These are phyloP conservation scores for Diaporthe vexans DNA, from an alignment of 2,329 filamentous ascomycete species.

Conservation along the genomic window DNA sequence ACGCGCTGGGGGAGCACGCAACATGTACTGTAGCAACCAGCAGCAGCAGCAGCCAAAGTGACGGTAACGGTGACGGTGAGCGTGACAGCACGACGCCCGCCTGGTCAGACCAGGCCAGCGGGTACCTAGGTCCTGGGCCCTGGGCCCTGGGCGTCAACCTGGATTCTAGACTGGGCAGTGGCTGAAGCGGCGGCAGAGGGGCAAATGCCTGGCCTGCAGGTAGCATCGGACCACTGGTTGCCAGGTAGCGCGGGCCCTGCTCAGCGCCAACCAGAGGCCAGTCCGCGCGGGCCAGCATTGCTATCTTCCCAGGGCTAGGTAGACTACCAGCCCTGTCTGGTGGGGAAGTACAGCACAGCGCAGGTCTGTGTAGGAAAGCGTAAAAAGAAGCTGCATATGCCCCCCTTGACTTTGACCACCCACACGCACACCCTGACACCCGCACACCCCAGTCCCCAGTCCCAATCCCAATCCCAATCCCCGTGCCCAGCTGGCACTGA, in stretches of 20 bases:
- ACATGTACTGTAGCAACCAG: constrained; percentile 3
- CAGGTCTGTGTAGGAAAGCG: constrained; percentile 19
- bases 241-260: constrained; percentile 26
- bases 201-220: constrained; percentile 3
- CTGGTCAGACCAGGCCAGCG: constrained; percentile 4
- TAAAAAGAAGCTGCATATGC: constrained; percentile 23
- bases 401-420: constrained; percentile 1
- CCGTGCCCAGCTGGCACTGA: constrained; percentile 28
- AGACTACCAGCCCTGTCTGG: constrained; percentile 20
- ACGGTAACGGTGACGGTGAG: not conserved
- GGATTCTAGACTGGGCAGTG: constrained; percentile 23
- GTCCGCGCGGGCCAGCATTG: constrained; percentile 15
- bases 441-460: not conserved
- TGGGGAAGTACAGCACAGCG: constrained; percentile 25
- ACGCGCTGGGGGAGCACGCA: not conserved
- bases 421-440: not conserved
- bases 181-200: constrained; percentile 21
- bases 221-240: constrained; percentile 30
- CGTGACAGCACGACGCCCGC: not conserved
- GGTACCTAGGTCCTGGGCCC: not conserved
- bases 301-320: not conserved
- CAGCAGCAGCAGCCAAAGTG: not conserved
- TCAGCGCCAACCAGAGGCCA: constrained; percentile 29
- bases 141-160: not conserved
- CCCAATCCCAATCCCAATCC: not conserved